Percentiles rank a stretch among this genome's conserved stretches.
Evolutionary conservation across 2,329 filamentous ascomycete species (phyloP).

Genomic region (Penicillium sp.): DNA sequence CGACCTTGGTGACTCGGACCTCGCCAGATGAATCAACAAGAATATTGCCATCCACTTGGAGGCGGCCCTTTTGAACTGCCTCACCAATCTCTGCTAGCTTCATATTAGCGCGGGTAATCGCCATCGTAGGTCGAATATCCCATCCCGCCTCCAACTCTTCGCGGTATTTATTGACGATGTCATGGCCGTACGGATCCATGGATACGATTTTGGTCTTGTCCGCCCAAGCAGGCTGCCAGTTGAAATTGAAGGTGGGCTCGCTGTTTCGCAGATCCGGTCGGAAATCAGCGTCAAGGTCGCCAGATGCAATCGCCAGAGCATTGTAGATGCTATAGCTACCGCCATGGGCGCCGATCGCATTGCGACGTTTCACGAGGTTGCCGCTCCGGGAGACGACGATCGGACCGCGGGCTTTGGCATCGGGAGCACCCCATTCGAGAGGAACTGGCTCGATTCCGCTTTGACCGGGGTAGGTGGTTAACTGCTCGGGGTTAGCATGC

Average conservation of each 20-base stretch:
- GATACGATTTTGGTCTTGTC: slow-evolving; percentile 94
- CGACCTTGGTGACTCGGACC: slow-evolving; percentile 92
- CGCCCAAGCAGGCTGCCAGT: slow-evolving; percentile 86
- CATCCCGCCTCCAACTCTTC: slow-evolving; percentile 70
- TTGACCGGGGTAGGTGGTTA: slow-evolving; percentile 87
- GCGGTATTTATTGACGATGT: slow-evolving; percentile 79
- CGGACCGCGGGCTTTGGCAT: slow-evolving; percentile 77
- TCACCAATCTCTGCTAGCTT: slow-evolving; percentile 93
- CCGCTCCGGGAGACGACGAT: slow-evolving; percentile 71
- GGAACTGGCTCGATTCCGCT: slow-evolving; percentile 90
- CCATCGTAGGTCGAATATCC: slow-evolving; percentile 88
- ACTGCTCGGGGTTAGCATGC: slow-evolving; percentile 18
- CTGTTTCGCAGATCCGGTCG: slow-evolving; percentile 81
- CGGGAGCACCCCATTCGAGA: slow-evolving; percentile 82
- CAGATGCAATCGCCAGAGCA: slow-evolving; percentile 87
- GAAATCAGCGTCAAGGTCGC: slow-evolving; percentile 83
- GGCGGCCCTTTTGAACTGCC: slow-evolving; percentile 76
- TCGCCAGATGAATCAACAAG: slow-evolving; percentile 86
- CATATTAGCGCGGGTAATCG: slow-evolving; percentile 92
- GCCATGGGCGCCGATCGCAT: slow-evolving; percentile 72
- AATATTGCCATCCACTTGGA: slow-evolving; percentile 83
- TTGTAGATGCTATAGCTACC: slow-evolving; percentile 97
- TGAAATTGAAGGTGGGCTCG: slow-evolving; percentile 86
- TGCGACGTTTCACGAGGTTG: slow-evolving; percentile 38
- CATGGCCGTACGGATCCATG: slow-evolving; percentile 93